phyloP scores from a whole-genome alignment of 345 rosid species.

The Sonneratia alba region DNA sequence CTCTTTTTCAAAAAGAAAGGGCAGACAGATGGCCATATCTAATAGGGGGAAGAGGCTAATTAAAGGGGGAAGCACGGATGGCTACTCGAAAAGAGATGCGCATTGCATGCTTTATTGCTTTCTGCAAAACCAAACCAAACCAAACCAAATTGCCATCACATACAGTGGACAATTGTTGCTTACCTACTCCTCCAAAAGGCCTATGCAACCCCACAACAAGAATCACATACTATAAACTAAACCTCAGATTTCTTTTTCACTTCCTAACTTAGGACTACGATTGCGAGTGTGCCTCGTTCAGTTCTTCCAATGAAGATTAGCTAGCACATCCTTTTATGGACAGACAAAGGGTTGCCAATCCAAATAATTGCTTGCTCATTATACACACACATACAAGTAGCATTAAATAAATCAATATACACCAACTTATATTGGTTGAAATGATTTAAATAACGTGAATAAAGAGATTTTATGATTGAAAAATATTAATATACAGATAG shows the following conservation, averaged over 20 bases:
- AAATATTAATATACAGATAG: no score
- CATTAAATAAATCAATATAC: no score
- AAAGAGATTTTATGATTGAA: no score
- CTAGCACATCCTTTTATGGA: not conserved
- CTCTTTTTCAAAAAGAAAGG: not conserved
- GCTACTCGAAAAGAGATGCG: not conserved
- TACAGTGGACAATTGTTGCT: not conserved
- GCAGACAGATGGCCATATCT: not conserved
- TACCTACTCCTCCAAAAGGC: not conserved
- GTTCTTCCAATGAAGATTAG: not conserved
- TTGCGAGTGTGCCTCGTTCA: not conserved
- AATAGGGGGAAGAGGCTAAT: not conserved
- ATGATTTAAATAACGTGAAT: no score
- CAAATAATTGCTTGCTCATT: no score
- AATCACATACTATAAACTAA: not conserved
- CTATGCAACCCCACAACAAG: not conserved
- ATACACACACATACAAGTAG: no score
- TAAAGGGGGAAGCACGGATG: constrained; percentile 2
- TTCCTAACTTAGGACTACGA: not conserved
- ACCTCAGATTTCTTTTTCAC: not conserved
- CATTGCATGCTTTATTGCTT: not conserved
- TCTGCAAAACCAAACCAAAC: constrained; percentile 3
- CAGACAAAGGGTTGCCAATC: not conserved
- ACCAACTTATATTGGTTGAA: no score
- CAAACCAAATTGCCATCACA: constrained; percentile 1